These are phyloP conservation scores for Phytophthora tubulina DNA, from an alignment of 352 stramenopile species.

Conservation along the genomic window DNA sequence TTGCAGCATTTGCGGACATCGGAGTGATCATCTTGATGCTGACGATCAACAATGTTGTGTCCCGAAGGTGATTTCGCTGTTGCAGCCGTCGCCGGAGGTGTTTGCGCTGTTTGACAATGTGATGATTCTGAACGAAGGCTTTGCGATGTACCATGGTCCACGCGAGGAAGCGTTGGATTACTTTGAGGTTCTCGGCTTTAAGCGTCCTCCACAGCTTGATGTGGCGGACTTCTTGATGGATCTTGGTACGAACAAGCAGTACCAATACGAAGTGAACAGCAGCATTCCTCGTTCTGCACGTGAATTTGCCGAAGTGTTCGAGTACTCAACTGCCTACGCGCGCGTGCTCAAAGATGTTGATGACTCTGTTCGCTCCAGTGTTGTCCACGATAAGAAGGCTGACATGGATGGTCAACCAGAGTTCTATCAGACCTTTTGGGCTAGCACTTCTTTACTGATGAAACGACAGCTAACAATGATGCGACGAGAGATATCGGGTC, in stretches of 20 bases:
- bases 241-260: conserved; percentile 52
- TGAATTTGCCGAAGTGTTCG: conserved; percentile 23
- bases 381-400: neutral
- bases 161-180: conserved; percentile 5
- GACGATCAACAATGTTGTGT: neutral
- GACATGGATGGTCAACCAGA: conserved; percentile 2
- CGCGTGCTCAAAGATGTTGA: conserved; percentile 1
- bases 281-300: conserved; percentile 12
- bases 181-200: conserved; percentile 30
- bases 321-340: conserved; percentile 1
- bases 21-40: neutral
- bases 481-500: conserved; percentile 18
- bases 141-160: conserved; percentile 24
- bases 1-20: neutral
- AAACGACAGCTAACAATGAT: conserved; percentile 29
- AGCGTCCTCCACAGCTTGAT: conserved; percentile 43
- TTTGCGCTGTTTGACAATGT: conserved; percentile 37
- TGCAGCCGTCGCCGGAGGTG: conserved; percentile 35
- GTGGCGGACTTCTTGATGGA: conserved; percentile 65
- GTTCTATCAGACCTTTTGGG: conserved; percentile 33
- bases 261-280: conserved; percentile 36
- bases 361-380: neutral
- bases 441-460: conserved; percentile 19
- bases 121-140: conserved; percentile 27
- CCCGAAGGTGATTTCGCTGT: neutral